Conservation (phyloP, 441 rosid genomes). For the Syzygium syzygioides region DNA sequence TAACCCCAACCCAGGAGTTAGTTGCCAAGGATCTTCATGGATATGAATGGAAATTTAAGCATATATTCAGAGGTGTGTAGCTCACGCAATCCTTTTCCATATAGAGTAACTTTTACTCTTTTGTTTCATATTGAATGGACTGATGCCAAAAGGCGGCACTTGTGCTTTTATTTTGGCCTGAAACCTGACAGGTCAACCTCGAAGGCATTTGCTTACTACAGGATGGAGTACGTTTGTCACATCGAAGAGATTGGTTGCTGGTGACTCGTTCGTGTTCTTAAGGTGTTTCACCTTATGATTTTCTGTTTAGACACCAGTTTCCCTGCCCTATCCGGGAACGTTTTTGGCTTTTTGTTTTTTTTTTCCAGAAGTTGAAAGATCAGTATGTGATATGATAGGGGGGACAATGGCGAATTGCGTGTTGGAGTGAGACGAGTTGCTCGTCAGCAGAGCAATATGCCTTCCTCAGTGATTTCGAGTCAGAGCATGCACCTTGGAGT, state of each 20-base stretch:
- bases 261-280: slow-evolving; percentile 58
- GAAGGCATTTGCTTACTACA: slow-evolving; percentile 66
- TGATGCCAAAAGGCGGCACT: not conserved
- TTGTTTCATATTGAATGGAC: not conserved
- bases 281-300: slow-evolving; percentile 26
- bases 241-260: slow-evolving; percentile 59
- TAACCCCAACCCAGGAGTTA: slow-evolving; percentile 14
- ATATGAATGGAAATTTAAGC: slow-evolving; percentile 16
- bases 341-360: not conserved
- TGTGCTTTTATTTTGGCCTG: not conserved
- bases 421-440: slow-evolving; percentile 55
- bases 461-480: slow-evolving; percentile 66
- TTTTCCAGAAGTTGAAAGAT: not conserved
- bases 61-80: slow-evolving; percentile 11
- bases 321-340: not conserved
- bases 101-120: not conserved
- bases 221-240: slow-evolving; percentile 76
- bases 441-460: slow-evolving; percentile 53
- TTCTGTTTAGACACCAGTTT: not conserved
- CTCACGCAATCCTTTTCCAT: not conserved
- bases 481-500: slow-evolving; percentile 77
- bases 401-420: slow-evolving; percentile 45
- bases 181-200: slow-evolving; percentile 50
- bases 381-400: slow-evolving; percentile 26
- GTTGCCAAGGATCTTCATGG: slow-evolving; percentile 14